phyloP scores from a whole-genome alignment of 2,329 filamentous ascomycete genomes.

The Scleromitrula shiraiana region DNA sequence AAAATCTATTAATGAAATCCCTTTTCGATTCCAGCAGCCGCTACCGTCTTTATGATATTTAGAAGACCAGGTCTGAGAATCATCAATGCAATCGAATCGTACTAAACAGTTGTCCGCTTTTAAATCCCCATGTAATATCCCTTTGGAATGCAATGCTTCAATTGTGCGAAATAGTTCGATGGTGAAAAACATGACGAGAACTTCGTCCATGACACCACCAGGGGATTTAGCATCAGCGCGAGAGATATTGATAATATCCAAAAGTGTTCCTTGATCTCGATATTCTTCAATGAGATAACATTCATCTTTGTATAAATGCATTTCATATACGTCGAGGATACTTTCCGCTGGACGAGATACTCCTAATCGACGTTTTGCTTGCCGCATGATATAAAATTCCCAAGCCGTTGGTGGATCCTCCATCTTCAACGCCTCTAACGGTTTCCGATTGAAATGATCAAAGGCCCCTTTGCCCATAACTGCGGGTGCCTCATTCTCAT shows the following conservation, averaged over 20 bases:
- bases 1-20: constrained; percentile 86
- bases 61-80: constrained; percentile 41
- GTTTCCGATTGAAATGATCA: constrained; percentile 41
- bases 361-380: constrained; percentile 68
- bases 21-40: constrained; percentile 72
- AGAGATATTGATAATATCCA: constrained; percentile 90
- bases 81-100: constrained; percentile 57
- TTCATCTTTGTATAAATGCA: constrained; percentile 87
- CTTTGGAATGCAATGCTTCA: constrained; percentile 73
- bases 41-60: constrained; percentile 68
- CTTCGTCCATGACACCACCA: constrained; percentile 74
- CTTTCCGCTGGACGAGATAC: constrained; percentile 67
- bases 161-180: constrained; percentile 86
- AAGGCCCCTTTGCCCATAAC: constrained; percentile 57
- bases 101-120: constrained; percentile 95
- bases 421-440: constrained; percentile 86
- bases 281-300: constrained; percentile 84
- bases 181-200: constrained; percentile 88
- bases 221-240: constrained; percentile 54
- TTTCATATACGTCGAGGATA: constrained; percentile 75
- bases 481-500: constrained; percentile 37
- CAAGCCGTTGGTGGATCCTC: constrained; percentile 81
- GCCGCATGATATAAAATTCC: constrained; percentile 95
- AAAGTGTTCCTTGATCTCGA: constrained; percentile 79
- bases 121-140: constrained; percentile 83